Evolutionary conservation across 805 yeast genomes (phyloP).

Genomic region (Suhomyces pyralidae): DNA sequence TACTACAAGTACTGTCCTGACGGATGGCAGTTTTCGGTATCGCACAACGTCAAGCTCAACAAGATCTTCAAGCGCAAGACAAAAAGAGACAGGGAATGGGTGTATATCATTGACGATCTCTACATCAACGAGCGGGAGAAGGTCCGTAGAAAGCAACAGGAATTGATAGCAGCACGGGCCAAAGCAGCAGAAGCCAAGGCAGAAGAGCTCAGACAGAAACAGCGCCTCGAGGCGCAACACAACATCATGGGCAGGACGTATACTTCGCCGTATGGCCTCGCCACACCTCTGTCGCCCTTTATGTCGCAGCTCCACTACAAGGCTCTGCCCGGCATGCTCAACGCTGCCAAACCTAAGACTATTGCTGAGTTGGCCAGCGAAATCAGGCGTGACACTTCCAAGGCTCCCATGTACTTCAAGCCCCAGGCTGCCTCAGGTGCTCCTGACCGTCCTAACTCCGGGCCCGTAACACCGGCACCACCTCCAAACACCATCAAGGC

Average conservation of each 20-base stretch:
- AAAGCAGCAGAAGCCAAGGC: conserved; percentile 52
- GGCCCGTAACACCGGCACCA: neutral
- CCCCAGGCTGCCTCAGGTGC: conserved; percentile 10
- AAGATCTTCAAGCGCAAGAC: conserved; percentile 73
- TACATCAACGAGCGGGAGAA: conserved; percentile 80
- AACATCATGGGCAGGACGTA: conserved; percentile 24
- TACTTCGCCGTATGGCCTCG: conserved; percentile 23
- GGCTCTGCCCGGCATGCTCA: neutral
- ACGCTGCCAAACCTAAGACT: conserved; percentile 31
- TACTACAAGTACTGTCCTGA: conserved; percentile 91
- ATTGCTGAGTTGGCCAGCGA: conserved; percentile 44
- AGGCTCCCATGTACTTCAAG: conserved; percentile 35
- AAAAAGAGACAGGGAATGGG: conserved; percentile 89
- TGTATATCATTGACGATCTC: conserved; percentile 89
- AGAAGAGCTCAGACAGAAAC: conserved; percentile 50
- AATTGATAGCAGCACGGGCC: conserved; percentile 58
- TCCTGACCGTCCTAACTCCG: neutral
- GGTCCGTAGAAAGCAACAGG: conserved; percentile 56
- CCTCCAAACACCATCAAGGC: conserved; percentile 34
- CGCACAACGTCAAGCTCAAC: conserved; percentile 84
- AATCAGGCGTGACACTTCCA: conserved; percentile 31
- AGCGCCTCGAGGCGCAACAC: conserved; percentile 32
- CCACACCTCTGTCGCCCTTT: conserved; percentile 21
- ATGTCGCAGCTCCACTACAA: conserved; percentile 20
- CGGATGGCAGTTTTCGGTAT: conserved; percentile 95